These are phyloP conservation scores for Ogataea nitratoaversa DNA, from an alignment of 805 yeast genomes.

Conservation along the genomic window DNA sequence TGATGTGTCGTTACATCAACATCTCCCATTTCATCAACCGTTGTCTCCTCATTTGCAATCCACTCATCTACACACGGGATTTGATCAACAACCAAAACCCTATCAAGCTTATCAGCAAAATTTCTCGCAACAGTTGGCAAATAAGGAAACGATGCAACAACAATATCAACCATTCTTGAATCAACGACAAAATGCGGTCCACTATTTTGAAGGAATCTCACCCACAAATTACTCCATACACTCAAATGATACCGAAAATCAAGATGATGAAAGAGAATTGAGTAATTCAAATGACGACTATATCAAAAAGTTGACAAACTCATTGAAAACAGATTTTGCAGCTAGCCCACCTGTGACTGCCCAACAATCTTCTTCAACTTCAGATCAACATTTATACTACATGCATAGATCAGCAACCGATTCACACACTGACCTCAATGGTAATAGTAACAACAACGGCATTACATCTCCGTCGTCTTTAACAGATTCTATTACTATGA, in stretches of 20 bases:
- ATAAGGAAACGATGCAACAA: background rate
- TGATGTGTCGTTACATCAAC: background rate
- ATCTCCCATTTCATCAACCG: background rate
- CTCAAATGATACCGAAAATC: slow-evolving; percentile 15
- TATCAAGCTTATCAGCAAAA: background rate
- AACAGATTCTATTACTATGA: background rate
- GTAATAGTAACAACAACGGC: background rate
- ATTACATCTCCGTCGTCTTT: background rate
- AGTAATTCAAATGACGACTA: slow-evolving; percentile 18
- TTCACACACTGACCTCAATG: background rate
- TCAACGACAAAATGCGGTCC: background rate
- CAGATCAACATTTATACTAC: background rate
- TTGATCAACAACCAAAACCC: background rate
- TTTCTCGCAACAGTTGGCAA: too few relatives aligned
- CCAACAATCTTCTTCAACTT: too few relatives aligned
- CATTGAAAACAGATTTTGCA: slow-evolving; percentile 18
- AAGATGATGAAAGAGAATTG: slow-evolving; percentile 5
- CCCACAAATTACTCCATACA: slow-evolving; percentile 22
- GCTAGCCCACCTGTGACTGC: background rate
- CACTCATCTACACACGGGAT: background rate
- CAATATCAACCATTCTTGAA: background rate
- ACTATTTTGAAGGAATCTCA: slow-evolving; percentile 16
- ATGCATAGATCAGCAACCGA: slow-evolving; percentile 4
- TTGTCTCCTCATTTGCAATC: background rate
- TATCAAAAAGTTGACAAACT: slow-evolving; percentile 20